These are phyloP conservation scores for Colletotrichum sp. DNA, from an alignment of 2,329 filamentous ascomycete species.

Conservation along the genomic window DNA sequence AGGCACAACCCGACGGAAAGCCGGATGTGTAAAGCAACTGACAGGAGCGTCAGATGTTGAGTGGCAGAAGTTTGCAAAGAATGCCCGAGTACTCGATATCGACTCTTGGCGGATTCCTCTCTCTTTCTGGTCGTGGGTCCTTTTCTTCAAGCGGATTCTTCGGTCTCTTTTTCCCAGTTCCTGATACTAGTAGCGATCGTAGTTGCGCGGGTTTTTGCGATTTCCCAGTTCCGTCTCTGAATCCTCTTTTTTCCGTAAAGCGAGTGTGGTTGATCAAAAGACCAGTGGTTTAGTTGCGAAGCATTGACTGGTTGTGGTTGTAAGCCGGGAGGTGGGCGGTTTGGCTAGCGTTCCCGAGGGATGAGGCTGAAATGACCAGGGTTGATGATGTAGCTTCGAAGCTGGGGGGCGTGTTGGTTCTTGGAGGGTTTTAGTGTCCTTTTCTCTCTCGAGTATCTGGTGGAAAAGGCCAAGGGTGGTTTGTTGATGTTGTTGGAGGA, in stretches of 20 bases:
- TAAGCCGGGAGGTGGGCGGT: neutral
- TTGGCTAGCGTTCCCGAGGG: neutral
- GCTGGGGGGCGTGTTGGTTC: neutral
- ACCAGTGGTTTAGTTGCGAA: neutral
- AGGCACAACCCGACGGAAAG: neutral
- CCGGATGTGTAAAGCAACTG: slow-evolving; percentile 17
- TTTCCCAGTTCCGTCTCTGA: neutral
- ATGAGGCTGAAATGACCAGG: slow-evolving; percentile 11
- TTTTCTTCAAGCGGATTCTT: slow-evolving; percentile 12
- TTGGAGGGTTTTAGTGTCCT: neutral
- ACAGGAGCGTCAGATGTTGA: neutral
- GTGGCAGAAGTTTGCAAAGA: neutral
- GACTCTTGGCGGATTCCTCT: slow-evolving; percentile 11
- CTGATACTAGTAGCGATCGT: slow-evolving; percentile 44
- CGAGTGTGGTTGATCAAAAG: slow-evolving; percentile 33
- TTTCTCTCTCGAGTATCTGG: slow-evolving; percentile 21
- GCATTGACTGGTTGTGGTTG: slow-evolving; percentile 6
- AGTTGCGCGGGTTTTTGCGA: slow-evolving; percentile 23
- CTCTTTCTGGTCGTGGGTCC: slow-evolving; percentile 19
- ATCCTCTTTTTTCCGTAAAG: slow-evolving; percentile 26
- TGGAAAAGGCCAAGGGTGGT: slow-evolving; percentile 20
- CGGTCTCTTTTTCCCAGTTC: slow-evolving; percentile 7
- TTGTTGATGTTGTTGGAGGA: slow-evolving; percentile 24
- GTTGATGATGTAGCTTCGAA: neutral
- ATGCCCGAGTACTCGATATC: neutral